Evolutionary conservation across 345 rosid species (phyloP), one percentile per base, ranked within the genome.

Genomic region (Brassica juncea): DNA sequence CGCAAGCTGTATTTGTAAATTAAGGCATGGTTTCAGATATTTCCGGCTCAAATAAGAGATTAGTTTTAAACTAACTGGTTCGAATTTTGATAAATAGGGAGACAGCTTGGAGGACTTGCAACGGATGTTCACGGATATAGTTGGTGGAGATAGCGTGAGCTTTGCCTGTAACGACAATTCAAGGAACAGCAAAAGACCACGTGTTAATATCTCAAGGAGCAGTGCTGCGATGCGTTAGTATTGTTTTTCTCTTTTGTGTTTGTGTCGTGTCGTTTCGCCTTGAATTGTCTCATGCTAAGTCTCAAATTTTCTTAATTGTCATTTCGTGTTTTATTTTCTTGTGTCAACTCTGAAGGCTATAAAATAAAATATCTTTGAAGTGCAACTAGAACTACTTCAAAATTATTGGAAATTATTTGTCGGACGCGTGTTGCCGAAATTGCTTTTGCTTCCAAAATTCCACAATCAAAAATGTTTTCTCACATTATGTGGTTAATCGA

Each of bases 61-160:
- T 63, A 15, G 12, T 14, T 6, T 39, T 64, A 5, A 8, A 49
- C 39, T 21, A 35, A 25, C 66, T 66, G 80, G 54, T 64, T 64
- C 25, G 19, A 4, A 19, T 6, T 77, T 44, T 44, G 55, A 66
- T 66, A 4, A 60, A 66, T 3, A 94, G 97, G 94, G 89, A 6
- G 89, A 91, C 39, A 94, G 93, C 70, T 85, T 94, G 9, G 97
- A 94, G 84, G 98, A 94, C 61, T 88, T 94, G 39, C 98, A 89
- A 57, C 85, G 91, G 88, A 91, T 89, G 97, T 92, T 94, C 31
- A 78, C 85, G 76, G 97, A 92, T 0, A 92, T 94, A 86, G 94
- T 91, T 3, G 86, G 89, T 25, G 93, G 91, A 23, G 91, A 86
- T 39, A 77, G 85, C 2, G 11, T 10, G 37, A 76, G 81, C 54